These are phyloP conservation scores for Coemansia sp. DNA, from an alignment of 192 early-diverging fungal genomes.

Conservation along the genomic window DNA sequence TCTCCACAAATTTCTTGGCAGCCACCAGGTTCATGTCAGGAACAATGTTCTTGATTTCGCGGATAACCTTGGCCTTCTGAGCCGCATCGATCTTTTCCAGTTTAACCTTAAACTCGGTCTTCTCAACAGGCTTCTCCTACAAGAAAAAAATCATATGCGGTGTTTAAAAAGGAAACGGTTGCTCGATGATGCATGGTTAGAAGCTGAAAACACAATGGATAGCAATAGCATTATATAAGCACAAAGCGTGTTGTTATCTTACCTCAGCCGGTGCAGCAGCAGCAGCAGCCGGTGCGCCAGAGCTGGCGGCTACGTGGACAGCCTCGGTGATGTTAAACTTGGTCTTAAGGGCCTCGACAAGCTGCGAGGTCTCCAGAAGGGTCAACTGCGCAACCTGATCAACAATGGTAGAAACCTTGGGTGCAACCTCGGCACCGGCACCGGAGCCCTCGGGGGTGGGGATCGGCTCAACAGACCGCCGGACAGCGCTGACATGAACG, in stretches of 20 bases:
- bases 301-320: constrained; percentile 74
- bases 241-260: constrained; percentile 3
- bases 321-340: constrained; percentile 90
- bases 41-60: constrained; percentile 93
- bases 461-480: constrained; percentile 58
- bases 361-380: constrained; percentile 87
- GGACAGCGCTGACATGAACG: constrained; percentile 40
- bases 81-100: constrained; percentile 93
- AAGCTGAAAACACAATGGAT: too few species aligned
- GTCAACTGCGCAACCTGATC: constrained; percentile 89
- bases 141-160: background rate
- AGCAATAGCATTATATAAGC: too few species aligned
- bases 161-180: too few species aligned
- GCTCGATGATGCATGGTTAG: too few species aligned
- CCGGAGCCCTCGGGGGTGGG: constrained; percentile 63
- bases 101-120: constrained; percentile 94
- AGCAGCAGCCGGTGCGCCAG: constrained; percentile 65
- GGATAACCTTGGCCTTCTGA: constrained; percentile 96
- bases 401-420: constrained; percentile 82
- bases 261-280: constrained; percentile 68
- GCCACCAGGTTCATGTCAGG: constrained; percentile 95
- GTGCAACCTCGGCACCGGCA: constrained; percentile 44
- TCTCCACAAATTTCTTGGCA: constrained; percentile 99
- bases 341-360: constrained; percentile 84
- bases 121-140: constrained; percentile 86